A percentile compares a stretch with the other conserved stretches of the same genome.
Evolutionary conservation across 768 basidiomycete genomes (phyloP).

Genomic region (Tulasnella calospora): DNA sequence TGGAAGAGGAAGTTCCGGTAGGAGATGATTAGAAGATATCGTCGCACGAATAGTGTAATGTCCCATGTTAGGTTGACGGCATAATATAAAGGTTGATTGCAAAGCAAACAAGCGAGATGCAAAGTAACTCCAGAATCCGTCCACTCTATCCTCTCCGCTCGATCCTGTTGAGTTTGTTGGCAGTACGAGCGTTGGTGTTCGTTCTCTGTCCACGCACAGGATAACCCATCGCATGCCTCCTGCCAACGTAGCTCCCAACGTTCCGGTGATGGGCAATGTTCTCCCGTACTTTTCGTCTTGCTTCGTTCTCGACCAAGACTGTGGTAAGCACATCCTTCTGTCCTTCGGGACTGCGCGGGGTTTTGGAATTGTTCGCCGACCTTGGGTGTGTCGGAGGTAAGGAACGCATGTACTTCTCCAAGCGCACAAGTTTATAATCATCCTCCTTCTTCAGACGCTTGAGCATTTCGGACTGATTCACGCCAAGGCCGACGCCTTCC

Average conservation of each 20-base stretch:
- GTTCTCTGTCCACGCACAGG: constrained; percentile 96
- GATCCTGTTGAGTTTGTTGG: constrained; percentile 82
- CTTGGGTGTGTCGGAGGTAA: constrained; percentile 42
- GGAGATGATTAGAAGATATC: constrained; percentile 64
- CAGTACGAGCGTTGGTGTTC: constrained; percentile 83
- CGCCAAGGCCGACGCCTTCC: constrained; percentile 8
- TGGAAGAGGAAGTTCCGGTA: constrained; percentile 93
- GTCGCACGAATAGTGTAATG: neutral
- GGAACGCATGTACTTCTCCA: neutral
- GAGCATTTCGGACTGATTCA: constrained; percentile 14
- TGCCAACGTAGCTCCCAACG: constrained; percentile 92
- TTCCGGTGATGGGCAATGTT: constrained; percentile 90
- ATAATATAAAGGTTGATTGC: constrained; percentile 9
- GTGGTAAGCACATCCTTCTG: constrained; percentile 58
- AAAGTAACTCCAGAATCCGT: neutral
- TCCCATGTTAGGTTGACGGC: neutral
- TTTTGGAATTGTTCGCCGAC: constrained; percentile 35
- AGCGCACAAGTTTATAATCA: neutral
- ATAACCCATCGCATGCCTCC: constrained; percentile 85
- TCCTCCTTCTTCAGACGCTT: constrained; percentile 20
- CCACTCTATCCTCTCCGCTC: constrained; percentile 44
- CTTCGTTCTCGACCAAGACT: constrained; percentile 82
- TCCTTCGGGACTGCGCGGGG: constrained; percentile 23
- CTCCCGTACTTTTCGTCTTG: constrained; percentile 73
- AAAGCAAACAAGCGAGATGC: neutral